Conservation (phyloP, 495 filamentous ascomycete species). For the Aspergillus carlsbadensis region DNA sequence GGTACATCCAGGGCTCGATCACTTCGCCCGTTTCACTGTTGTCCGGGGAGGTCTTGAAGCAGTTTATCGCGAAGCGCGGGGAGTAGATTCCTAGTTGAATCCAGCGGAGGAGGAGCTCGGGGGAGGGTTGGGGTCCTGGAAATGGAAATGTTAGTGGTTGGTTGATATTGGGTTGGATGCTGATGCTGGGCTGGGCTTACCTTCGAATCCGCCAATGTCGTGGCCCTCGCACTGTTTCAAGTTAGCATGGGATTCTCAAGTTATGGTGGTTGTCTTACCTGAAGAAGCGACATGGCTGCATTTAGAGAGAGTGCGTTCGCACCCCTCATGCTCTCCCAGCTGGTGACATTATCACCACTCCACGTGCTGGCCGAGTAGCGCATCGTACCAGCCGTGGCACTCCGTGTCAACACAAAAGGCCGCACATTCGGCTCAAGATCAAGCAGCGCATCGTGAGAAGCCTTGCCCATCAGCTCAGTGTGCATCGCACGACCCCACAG, state of each 20-base stretch:
- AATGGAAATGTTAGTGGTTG: not conserved
- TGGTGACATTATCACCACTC: constrained; percentile 65
- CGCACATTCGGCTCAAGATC: constrained; percentile 53
- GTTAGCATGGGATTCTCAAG: not conserved
- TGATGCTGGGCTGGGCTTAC: constrained; percentile 16
- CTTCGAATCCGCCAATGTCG: constrained; percentile 71
- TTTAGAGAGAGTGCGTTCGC: constrained; percentile 64
- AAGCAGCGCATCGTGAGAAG: constrained; percentile 61
- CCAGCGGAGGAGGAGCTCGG: constrained; percentile 69
- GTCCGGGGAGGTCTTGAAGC: constrained; percentile 64
- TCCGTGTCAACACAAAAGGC: constrained; percentile 66
- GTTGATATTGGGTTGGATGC: not conserved
- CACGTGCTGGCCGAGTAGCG: constrained; percentile 64
- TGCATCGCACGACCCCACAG: constrained; percentile 64
- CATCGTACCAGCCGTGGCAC: constrained; percentile 67
- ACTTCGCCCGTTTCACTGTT: constrained; percentile 64
- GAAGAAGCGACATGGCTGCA: constrained; percentile 61
- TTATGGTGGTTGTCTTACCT: constrained; percentile 10
- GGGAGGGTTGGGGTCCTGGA: constrained; percentile 61
- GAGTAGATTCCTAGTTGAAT: constrained; percentile 68
- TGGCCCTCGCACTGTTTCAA: constrained; percentile 57
- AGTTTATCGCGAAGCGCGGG: constrained; percentile 70
- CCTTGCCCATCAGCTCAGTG: constrained; percentile 65
- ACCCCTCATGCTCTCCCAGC: constrained; percentile 68
- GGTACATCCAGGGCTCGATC: constrained; percentile 74